Evolutionary conservation across 495 filamentous ascomycete genomes (phyloP), one percentile per base, ranked within the genome.

Genomic region (Penicillium ochrochloron): DNA sequence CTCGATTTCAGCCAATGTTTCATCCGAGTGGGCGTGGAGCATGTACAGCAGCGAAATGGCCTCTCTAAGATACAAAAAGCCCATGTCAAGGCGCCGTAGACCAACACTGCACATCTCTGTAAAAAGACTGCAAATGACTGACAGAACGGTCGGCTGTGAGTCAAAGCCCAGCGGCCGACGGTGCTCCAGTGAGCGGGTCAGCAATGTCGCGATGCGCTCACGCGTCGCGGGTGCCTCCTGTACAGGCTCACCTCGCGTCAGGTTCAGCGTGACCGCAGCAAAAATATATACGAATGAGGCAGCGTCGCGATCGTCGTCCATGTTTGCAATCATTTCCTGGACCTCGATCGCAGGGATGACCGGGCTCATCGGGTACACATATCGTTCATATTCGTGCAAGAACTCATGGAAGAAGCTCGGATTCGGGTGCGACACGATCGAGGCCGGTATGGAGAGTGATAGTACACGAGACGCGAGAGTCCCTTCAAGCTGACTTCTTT

Each of bases 41-140:
- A 75, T 67, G 50, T 75, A 70, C 33, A 73, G 52, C 57, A 73
- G 61, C 29, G 64, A 72, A 15, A 75, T 70, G 53, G 71, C 71
- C 62, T 75, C 69, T 31, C 73, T 71, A 8, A 75, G 73, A 51
- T 75, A 73, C 44, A 73, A 65, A 48, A 73, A 73, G 29, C 71
- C 73, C 17, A 73, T 65, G 10, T 75, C 73, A 25, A 54, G 51
- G n/a, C 51, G 51, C 14, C 51, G 51, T 6, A 54, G 29, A 9
- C 51, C 51, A 5, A 54, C 51, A 10, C 27, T 33, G 29, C 51
- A 54, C 51, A 54, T 54, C 31, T 54, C 51, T n/a, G 51, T 31
- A 9, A 54, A 54, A 0, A 54, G 29, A 10, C 51, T 54, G 8
- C 15, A 15, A 27, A 54, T 54, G 15, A 54, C 51, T 3, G 51